These are phyloP conservation scores for Pseudonectria foliicola DNA, from an alignment of 2,329 filamentous ascomycete species.

Conservation along the genomic window DNA sequence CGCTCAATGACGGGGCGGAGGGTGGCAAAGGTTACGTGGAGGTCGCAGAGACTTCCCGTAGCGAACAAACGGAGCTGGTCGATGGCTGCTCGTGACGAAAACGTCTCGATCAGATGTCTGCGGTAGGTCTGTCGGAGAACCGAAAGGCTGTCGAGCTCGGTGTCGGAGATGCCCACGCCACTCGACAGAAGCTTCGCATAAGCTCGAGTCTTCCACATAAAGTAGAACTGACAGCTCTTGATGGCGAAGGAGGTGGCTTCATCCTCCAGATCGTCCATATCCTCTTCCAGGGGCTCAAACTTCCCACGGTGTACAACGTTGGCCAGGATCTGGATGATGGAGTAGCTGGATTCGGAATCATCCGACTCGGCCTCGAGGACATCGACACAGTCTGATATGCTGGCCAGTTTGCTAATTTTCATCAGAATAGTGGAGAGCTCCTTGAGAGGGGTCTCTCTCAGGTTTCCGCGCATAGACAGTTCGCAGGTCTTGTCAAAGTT, in stretches of 20 bases:
- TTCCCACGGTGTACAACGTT: conserved; percentile 68
- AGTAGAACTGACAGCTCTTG: conserved; percentile 75
- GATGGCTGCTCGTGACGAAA: conserved; percentile 60
- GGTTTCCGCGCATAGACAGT: conserved; percentile 62
- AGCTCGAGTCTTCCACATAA: conserved; percentile 81
- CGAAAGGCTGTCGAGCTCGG: conserved; percentile 54
- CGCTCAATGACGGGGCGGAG: conserved; percentile 51
- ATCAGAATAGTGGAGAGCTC: conserved; percentile 67
- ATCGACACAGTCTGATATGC: conserved; percentile 70
- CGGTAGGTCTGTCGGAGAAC: conserved; percentile 50
- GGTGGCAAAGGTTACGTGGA: conserved; percentile 72
- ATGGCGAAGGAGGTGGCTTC: conserved; percentile 70
- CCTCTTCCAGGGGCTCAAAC: conserved; percentile 59
- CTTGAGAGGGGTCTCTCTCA: conserved; percentile 57
- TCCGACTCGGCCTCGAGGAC: conserved; percentile 59
- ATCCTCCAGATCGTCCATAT: conserved; percentile 70
- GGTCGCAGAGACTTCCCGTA: conserved; percentile 70
- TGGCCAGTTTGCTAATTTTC: conserved; percentile 74
- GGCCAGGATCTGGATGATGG: conserved; percentile 62
- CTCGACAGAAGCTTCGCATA: conserved; percentile 48
- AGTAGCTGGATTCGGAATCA: conserved; percentile 39
- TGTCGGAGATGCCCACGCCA: conserved; percentile 47
- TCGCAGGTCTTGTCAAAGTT: conserved; percentile 65
- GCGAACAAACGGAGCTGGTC: conserved; percentile 74
- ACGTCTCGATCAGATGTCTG: conserved; percentile 57